Percentiles rank a stretch among this genome's conserved stretches.
Evolutionary conservation across 2,329 filamentous ascomycete genomes (phyloP).

Genomic region (Penicillium sp.): DNA sequence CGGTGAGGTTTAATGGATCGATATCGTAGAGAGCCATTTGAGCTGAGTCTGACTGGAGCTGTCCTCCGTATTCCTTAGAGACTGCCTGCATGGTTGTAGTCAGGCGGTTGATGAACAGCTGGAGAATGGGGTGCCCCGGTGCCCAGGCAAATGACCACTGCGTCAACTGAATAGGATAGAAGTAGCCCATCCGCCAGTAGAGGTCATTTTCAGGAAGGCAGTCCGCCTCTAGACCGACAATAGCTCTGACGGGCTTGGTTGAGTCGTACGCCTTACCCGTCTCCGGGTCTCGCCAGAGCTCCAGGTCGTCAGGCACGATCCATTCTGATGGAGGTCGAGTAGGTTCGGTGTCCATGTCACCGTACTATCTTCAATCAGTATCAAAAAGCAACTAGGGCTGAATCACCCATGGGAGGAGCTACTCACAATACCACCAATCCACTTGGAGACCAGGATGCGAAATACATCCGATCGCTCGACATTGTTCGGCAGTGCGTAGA

Average conservation of each 20-base stretch:
- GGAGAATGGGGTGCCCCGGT: not conserved
- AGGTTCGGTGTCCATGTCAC: constrained; percentile 4
- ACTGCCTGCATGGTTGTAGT: not conserved
- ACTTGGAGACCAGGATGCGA: constrained; percentile 5
- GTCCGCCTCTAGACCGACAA: constrained; percentile 3
- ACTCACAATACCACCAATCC: constrained; percentile 5
- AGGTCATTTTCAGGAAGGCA: not conserved
- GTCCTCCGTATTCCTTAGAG: not conserved
- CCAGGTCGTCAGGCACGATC: not conserved
- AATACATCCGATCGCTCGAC: constrained; percentile 6
- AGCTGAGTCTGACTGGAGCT: not conserved
- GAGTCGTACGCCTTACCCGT: not conserved
- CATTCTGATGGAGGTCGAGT: not conserved
- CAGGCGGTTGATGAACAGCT: not conserved
- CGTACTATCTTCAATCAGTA: not conserved
- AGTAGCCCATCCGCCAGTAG: constrained; percentile 6
- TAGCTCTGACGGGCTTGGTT: not conserved
- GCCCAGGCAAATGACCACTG: constrained; percentile 8
- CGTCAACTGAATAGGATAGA: constrained; percentile 1
- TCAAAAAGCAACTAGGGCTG: not conserved
- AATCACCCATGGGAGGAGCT: not conserved
- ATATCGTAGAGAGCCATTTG: not conserved
- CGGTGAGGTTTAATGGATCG: not conserved
- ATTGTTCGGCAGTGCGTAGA: constrained; percentile 2
- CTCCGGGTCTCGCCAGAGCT: not conserved